These are phyloP conservation scores for Diddensiella transvaalensis DNA, from an alignment of 805 yeast genomes.

Conservation along the genomic window DNA sequence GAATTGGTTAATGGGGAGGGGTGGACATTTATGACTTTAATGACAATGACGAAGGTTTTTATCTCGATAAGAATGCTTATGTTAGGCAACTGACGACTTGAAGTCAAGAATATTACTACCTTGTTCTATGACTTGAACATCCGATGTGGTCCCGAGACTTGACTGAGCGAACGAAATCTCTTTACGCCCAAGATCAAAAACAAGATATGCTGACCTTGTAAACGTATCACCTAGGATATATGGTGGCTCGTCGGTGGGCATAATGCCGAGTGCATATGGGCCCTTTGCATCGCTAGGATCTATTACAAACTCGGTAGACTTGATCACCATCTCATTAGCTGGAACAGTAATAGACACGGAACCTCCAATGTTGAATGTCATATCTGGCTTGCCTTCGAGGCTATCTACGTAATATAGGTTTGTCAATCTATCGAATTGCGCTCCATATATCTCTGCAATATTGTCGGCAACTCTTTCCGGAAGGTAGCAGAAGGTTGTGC, in stretches of 20 bases:
- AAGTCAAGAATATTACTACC: conserved; percentile 11
- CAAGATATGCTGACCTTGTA: conserved; percentile 61
- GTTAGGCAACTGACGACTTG: too few relatives aligned
- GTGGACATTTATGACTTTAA: neutral
- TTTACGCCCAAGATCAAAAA: conserved; percentile 57
- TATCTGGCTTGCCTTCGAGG: conserved; percentile 1
- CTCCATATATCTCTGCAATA: conserved; percentile 11
- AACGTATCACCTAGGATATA: conserved; percentile 61
- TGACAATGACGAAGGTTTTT: too few relatives aligned
- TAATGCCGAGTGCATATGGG: conserved; percentile 17
- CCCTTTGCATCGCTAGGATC: conserved; percentile 11
- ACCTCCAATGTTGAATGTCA: neutral
- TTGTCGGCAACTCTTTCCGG: conserved; percentile 10
- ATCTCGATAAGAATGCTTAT: too few relatives aligned
- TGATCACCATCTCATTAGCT: conserved; percentile 17
- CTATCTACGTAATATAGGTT: conserved; percentile 1
- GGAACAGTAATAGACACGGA: conserved; percentile 27
- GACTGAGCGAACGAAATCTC: conserved; percentile 56
- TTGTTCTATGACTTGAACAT: conserved; percentile 26
- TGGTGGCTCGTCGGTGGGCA: conserved; percentile 10
- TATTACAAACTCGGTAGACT: conserved; percentile 11
- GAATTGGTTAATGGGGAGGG: conserved; percentile 16
- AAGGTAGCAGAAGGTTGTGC: conserved; percentile 21
- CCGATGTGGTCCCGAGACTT: conserved; percentile 21
- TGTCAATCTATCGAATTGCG: conserved; percentile 3